Evolutionary conservation across 805 yeast genomes (phyloP), one percentile per base, ranked within the genome.

Genomic region (Metschnikowia colocasiae): DNA sequence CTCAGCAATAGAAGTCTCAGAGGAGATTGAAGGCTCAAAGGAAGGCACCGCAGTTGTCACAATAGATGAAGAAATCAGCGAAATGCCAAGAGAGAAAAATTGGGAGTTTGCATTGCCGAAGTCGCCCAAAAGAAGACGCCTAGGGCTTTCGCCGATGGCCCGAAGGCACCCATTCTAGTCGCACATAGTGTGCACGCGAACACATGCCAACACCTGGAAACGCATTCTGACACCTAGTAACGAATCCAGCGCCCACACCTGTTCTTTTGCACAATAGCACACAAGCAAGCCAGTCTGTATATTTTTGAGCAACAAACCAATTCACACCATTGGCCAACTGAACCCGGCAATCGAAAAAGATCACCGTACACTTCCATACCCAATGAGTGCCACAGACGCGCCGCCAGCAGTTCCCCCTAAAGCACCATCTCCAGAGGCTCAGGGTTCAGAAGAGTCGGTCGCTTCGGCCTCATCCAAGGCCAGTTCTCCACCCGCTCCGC

Each of bases 161-260:
- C 12, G 32, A 16, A 19, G 26, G 26, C 22, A 18, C 19, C 41
- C 25, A 18, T 18, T 27, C 7, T 38, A 38, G 41, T 38, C 41
- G 41, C 41, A 26, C 32, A n/a, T n/a, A 19, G 33, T 27, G 41
- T 38, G 19, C 31, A 38, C 40, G 40, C 40, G 40, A 16, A 25
- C 22, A 23, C 20, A 37, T 12, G 19, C 19, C 29, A 37, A 9
- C 18, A 3, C 27, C 18, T 36, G n/a, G 16, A 29, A 25, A 22
- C 20, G 10, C 30, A 16, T 37, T 37, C 23, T 6, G 19, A 33
- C 15, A 33, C 25, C 34, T 31, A 16, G 12, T 8, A 18, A 18
- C 36, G 22, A 22, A 3, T n/a, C 16, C 16, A 20, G 12, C 26
- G 20, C 16, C 38, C 18, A 33, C 22, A 19, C 22, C 15, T 12